These are phyloP conservation scores for Alternaria sp. DNA, from an alignment of 2,329 filamentous ascomycete genomes.

Conservation along the genomic window DNA sequence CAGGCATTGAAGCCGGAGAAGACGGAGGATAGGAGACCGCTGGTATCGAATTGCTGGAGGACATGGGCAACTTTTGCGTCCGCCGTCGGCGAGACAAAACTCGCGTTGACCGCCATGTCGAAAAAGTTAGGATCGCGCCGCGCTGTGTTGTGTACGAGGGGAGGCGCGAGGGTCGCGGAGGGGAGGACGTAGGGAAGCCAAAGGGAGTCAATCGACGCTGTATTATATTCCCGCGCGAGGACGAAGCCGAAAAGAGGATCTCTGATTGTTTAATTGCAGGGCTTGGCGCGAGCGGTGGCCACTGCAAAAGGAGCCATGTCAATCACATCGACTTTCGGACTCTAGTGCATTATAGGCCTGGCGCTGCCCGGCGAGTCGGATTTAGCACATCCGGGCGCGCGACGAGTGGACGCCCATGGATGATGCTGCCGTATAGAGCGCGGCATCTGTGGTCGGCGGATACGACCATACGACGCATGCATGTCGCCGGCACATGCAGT, in stretches of 20 bases:
- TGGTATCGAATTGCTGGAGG: conserved; percentile 38
- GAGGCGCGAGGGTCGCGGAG: conserved; percentile 12
- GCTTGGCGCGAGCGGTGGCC: conserved; percentile 20
- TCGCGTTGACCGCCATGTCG: conserved; percentile 47
- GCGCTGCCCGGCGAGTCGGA: conserved; percentile 11
- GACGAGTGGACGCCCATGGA: not conserved
- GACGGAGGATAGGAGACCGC: conserved; percentile 40
- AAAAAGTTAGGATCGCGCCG: conserved; percentile 3
- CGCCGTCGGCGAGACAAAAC: conserved; percentile 49
- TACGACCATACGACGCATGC: not conserved
- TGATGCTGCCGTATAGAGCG: not conserved
- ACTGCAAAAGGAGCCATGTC: conserved; percentile 12
- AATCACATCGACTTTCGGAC: conserved; percentile 2
- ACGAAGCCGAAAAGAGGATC: conserved; percentile 20
- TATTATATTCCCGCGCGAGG: conserved; percentile 11
- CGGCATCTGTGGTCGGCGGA: not conserved
- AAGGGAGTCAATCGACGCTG: conserved; percentile 10
- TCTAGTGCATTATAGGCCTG: conserved; percentile 3
- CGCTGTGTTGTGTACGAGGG: not conserved
- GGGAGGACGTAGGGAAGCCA: conserved; percentile 6
- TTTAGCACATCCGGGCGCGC: conserved; percentile 5
- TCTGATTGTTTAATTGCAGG: conserved; percentile 19
- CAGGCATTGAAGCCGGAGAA: conserved; percentile 40
- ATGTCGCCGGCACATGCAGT: not conserved
- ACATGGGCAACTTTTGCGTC: conserved; percentile 46